A percentile compares a stretch with the other conserved stretches of the same genome.
Conservation (phyloP, 495 filamentous ascomycete species). For the Monascus purpureus region DNA sequence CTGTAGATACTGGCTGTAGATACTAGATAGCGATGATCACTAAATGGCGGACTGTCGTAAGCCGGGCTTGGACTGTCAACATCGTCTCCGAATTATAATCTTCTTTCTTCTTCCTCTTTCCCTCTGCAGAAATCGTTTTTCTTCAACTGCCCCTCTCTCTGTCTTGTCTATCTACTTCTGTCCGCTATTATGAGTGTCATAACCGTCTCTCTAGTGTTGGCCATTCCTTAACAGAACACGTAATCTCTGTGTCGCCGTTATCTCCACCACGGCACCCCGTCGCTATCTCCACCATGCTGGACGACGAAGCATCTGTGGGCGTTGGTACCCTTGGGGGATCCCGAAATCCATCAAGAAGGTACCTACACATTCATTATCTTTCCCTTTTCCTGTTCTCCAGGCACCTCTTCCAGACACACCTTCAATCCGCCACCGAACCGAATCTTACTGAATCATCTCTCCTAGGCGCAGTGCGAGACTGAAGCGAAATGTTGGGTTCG, state of each 20-base stretch:
- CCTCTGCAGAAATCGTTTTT: constrained; percentile 1
- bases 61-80: too few relatives aligned
- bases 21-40: too few relatives aligned
- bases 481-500: constrained; percentile 34
- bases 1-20: too few relatives aligned
- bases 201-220: too few relatives aligned
- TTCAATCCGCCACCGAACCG: too few relatives aligned
- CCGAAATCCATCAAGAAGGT: constrained; percentile 20
- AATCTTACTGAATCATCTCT: constrained; percentile 5
- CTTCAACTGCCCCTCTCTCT: constrained; percentile 1
- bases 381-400: neutral
- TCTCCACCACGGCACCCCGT: too few relatives aligned
- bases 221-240: too few relatives aligned
- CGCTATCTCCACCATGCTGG: too few relatives aligned
- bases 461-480: constrained; percentile 30
- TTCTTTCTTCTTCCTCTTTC: constrained; percentile 1
- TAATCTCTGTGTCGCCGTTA: too few relatives aligned
- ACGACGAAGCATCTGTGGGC: constrained; percentile 21
- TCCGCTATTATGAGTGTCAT: constrained; percentile 21
- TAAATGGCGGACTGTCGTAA: too few relatives aligned
- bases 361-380: constrained; percentile 2
- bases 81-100: too few relatives aligned
- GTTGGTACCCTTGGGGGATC: constrained; percentile 11
- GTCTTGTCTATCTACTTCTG: constrained; percentile 3
- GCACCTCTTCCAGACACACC: too few relatives aligned